These are phyloP conservation scores for Solanum hybrid DNA, from an alignment of 305 asterid species.

Conservation along the genomic window DNA sequence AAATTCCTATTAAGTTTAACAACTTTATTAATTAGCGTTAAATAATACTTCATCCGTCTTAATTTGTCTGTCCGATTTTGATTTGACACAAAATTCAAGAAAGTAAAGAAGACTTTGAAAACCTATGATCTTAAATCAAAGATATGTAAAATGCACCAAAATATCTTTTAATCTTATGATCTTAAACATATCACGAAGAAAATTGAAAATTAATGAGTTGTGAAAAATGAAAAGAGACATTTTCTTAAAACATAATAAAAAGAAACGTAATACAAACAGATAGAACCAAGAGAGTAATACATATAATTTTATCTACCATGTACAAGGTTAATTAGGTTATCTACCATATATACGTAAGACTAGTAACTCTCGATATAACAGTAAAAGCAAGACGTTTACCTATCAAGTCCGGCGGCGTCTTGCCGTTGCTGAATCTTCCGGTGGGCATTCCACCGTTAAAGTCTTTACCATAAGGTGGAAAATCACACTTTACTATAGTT, in stretches of 20 bases:
- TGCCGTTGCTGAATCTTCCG: conserved; percentile 63
- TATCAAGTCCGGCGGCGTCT: conserved; percentile 52
- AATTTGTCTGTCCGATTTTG: neutral
- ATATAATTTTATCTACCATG: neutral
- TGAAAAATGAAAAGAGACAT: neutral
- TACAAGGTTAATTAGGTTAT: neutral
- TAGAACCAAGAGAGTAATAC: neutral
- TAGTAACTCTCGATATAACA: neutral
- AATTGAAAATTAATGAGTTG: neutral
- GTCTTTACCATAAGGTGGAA: conserved; percentile 59
- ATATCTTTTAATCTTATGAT: neutral
- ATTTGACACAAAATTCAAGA: neutral
- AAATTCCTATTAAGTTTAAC: neutral
- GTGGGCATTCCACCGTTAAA: conserved; percentile 52
- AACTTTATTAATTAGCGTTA: neutral
- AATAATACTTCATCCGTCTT: neutral
- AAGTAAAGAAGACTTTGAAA: neutral
- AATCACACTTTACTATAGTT: conserved; percentile 32
- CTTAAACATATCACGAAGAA: neutral
- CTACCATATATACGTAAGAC: neutral
- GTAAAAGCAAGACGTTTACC: conserved; percentile 25
- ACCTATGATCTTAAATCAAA: neutral
- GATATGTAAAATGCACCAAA: neutral
- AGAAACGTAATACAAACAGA: neutral
- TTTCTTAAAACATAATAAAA: neutral